Evolutionary conservation across 768 basidiomycete species (phyloP), one percentile per base, ranked within the genome.

Genomic region (Lactifluus piperatus): DNA sequence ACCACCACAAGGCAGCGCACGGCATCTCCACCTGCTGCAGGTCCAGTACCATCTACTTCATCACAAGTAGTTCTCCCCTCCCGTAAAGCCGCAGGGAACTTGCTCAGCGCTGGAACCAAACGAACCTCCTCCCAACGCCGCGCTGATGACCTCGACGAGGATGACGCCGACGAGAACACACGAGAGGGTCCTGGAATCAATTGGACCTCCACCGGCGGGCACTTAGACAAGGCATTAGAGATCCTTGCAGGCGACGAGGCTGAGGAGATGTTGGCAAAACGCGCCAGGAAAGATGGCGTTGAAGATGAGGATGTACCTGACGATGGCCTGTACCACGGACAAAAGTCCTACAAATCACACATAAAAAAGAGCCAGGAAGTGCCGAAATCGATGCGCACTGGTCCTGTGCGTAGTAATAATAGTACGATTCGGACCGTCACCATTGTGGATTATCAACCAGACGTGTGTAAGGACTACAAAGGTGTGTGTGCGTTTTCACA

Each of bases 381-480:
- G 9, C 88, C 92, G 3, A 94, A 93, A 71, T 84, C 87, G 18
- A 94, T 94, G 86, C 82, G 86, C 63, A 84, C 82, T 54, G 94
- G 82, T 49, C 95, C 82, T 64, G 91, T 88, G 71, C 77, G 85
- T 71, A 85, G 73, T 69, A 83, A 56, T 45, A 77, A 74, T 45
- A 88, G 71, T 74, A 97, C 89, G 59, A 92, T 99, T 65, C 81
- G 93, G 56, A 94, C 91, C 3, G 94, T 95, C 47, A 98, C 95
- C 4, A 86, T 97, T 58, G 81, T 91, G 47, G 95, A 99, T 76
- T 99, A 97, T 73, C 95, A 99, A 71, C 95, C 95, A 3, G 95
- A 98, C 68, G 95, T 99, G 18, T 99, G 95, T 74, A 99, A 99
- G 72, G 95, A 98, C 72, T 99, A 99, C 74, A 97, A 97, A 84